Evolutionary conservation across 371 early-diverging fungal genomes (phyloP), one percentile per base, ranked within the genome.

Genomic region (Mortierella sp.): DNA sequence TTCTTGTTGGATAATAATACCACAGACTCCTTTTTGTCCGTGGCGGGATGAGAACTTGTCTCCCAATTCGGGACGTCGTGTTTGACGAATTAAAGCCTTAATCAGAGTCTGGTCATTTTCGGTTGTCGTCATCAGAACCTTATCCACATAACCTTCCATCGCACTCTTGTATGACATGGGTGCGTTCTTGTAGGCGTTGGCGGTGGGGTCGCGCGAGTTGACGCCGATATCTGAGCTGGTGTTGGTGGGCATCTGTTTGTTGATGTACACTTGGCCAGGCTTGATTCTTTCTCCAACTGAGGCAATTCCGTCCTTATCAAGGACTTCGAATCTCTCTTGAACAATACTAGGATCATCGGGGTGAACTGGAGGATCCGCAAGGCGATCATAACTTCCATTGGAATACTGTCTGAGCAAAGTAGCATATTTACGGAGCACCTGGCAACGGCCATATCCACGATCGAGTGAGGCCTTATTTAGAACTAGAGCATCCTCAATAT

Each of bases 11-110:
- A 98, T 98, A 83, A 98, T 97, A 64, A 98, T 93, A 60, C 99
- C 99, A 76, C 97, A 96, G 19, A 99, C 99, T 73, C 99, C 99
- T 84, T 99, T 99, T 80, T 99, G 99, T 43, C 99, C 99, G 91
- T 99, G 99, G 70, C 99, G 94, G 57, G 98, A 97, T 28, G 99
- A 96, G 86, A 99, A 99, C 89, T 99, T 99, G 86, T 99, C 99
- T 68, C 99, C 99, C 69, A 99, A 86, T 85, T 99, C 98, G 4
- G 99, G 99, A 6, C 96, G 90, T 63, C 99, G 95, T 3, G 97
- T 98, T 86, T 99, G 99, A 42, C 99, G 93, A 40, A 99, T 89
- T 29, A 95, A 88, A n/a, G 94, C 94, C 88, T 99, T 99, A 82
- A 99, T 92, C 42, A 99, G 82, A 15, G 92, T 93, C 81, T 97